Base-by-base conservation (phyloP, 208 protist species). In the Strigomonas culicis region DNA sequence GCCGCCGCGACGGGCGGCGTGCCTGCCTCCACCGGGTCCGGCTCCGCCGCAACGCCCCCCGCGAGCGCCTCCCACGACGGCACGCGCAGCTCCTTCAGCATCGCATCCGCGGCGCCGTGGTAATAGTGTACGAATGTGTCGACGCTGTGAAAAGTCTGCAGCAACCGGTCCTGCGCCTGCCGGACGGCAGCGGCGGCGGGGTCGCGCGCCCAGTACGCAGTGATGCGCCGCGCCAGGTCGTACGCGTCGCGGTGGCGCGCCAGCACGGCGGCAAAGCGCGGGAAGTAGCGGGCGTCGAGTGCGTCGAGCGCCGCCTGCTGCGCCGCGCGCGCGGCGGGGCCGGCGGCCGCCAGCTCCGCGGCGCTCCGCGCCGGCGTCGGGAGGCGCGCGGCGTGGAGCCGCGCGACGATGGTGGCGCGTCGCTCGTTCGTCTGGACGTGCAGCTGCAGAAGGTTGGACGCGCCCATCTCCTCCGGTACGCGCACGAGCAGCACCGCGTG, bases 371-470 rank as follows among this genome's bases (percentile, higher is more conserved):
- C 68, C 64, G 56, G 60, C 62, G 41, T 71, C 65, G 66, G 66
- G 58, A 27, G 11, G 44, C 19, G 15, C 13, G 52, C 24, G 27
- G 47, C 59, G 46, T 80, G 80, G 43, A 87, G 51, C 1, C 78
- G 74, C 27, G 66, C 57, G 1, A 69, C 72, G 32, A 87, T 46
- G 8, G 66, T 61, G 24, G 70, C 70, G n/a, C 84, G 81, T 15
- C 81, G 80, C 61, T 86, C 83, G 44, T 80, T 90, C n/a, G 87
- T 93, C 58, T 74, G 58, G 22, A 93, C 87, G 41, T 77, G 77
- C 24, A 93, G 68, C 31, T 80, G 79, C 64, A 90, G 75, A 44
- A 83, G 77, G 15, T 70, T 83, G 11, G 81, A 82, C 11, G 66
- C 74, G 0, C 68, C 73, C 22, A 66, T 56, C 27, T 79, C 73